Base-by-base conservation (phyloP, 805 yeast genomes). In the Candida easanensis region DNA sequence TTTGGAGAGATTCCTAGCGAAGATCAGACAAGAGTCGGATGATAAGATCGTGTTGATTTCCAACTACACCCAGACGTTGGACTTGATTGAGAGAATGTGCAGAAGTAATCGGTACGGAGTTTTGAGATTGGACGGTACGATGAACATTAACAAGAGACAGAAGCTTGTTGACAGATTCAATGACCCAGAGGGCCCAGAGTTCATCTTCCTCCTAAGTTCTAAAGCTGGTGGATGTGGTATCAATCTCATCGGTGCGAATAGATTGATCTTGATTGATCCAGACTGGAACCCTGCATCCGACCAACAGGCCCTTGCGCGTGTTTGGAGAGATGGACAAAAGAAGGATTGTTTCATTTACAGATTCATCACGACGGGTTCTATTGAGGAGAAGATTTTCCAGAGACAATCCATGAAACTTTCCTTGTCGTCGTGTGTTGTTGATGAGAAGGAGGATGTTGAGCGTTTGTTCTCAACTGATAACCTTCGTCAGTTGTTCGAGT, bases 191-290 rank as follows among this genome's bases (percentile, higher is more conserved):
- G 85, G 89, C 2, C 73, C 80, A 2, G 97, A 90, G 52, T 93
- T 91, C 62, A 80, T 93, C 2, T 93, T 93, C 55, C 70, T 93
- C 46, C 69, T 93, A 40, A 87, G 96, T 60, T 87, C 96, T 7
- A 93, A 93, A 63, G 99, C 99, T 1, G 99, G 99, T 55, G 99
- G 99, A 1, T 93, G 99, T 71, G 99, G 99, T 66, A 88, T 93
- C 57, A 93, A 93, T 62, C 74, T 93, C 55, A 91, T 93, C 56
- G 99, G 99, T 11, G 99, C 98, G 3, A 93, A 93, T 53, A 74
- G 99, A 49, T 70, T 93, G 49, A 79, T 93, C 17, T 68, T 93
- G 37, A 71, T 93, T 59, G 99, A 93, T 61, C 85, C 85, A 0
- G 99, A 93, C 62, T 93, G 99, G 99, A 91, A 91, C 58, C 99